Evolutionary conservation across 202 grass and related monocot species (phyloP).

Genomic region (Panicum hallii): DNA sequence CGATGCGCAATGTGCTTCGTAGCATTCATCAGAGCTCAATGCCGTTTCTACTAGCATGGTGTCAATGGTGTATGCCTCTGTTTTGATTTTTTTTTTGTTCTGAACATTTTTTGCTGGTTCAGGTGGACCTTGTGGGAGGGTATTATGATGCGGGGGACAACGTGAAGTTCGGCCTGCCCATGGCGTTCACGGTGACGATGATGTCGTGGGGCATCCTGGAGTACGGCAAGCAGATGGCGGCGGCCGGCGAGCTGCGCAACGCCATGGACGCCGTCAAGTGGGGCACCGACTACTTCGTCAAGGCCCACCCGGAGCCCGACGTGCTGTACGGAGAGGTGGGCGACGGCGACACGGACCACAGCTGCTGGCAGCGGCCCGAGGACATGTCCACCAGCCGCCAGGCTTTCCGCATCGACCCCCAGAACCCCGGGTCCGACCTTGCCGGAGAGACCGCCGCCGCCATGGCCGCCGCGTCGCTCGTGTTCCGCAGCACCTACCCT

Average conservation of each 20-base stretch:
- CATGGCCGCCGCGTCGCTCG: constrained; percentile 79
- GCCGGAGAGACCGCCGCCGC: constrained; percentile 85
- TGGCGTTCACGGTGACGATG: constrained; percentile 99
- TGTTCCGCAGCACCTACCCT: constrained; percentile 56
- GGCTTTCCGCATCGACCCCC: constrained; percentile 76
- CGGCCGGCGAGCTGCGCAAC: constrained; percentile 75
- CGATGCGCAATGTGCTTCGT: not conserved
- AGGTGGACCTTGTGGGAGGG: constrained; percentile 92
- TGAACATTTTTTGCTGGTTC: not conserved
- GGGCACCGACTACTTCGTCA: constrained; percentile 98
- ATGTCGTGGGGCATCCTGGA: constrained; percentile 93
- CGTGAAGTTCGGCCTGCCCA: constrained; percentile 91
- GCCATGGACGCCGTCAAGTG: constrained; percentile 95
- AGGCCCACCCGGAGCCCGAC: constrained; percentile 82
- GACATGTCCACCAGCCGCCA: constrained; percentile 91
- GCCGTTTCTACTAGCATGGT: not conserved
- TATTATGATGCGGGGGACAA: constrained; percentile 96
- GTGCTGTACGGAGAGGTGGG: constrained; percentile 94
- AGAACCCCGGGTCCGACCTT: constrained; percentile 87
- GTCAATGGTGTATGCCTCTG: not conserved
- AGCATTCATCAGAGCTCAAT: not conserved
- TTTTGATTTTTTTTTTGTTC: not conserved
- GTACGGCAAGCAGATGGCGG: constrained; percentile 81
- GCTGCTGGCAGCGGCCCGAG: constrained; percentile 92
- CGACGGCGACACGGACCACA: constrained; percentile 86